Base-by-base conservation (phyloP, 768 basidiomycete genomes). In the Pleurotus salmoneostramineus region DNA sequence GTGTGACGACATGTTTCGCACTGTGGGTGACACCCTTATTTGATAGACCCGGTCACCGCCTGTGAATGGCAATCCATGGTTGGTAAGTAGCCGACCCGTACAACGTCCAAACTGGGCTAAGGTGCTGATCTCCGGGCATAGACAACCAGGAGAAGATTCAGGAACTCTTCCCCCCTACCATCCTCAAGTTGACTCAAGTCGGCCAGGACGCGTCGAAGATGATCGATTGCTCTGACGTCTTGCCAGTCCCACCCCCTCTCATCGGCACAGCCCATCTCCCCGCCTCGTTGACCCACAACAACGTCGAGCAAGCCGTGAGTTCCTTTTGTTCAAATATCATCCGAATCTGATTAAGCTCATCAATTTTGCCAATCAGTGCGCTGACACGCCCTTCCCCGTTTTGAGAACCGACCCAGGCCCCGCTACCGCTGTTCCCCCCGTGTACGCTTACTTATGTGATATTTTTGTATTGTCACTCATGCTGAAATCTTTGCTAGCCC, bases 11-110 rank as follows among this genome's bases (percentile, higher is more conserved):
- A 8, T 35, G 21, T 5, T 34, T 8, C 12, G 4, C 14, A 52
- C 40, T 43, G 43, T 47, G 4, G 32, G n/a, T 48, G 15, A 4
- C 37, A 42, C 15, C n/a, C 2, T 40, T 45, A 34, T 47, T 14
- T 61, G 12, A 57, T 60, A 68, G 77, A 81, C 66, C 58, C 71
- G 4, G 68, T 75, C 40, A 83, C 80, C 15, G 70, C 76, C n/a
- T 81, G 80, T 68, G 62, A 63, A 45, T 81, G 79, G 79, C 80
- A 81, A 64, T 68, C 69, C 1, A 71, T 75, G 58, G 74, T 72
- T 31, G 68, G 72, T 74, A 42, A 61, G 71, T 62, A 45, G 47
- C 21, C 6, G 7, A 27, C 47, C 5, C 33, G 34, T 46, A 14
- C 12, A 31, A 15, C 27, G 14, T 51, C 34, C 35, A 33, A 32